Evolutionary conservation across 352 stramenopile genomes (phyloP), one percentile per base, ranked within the genome.

Genomic region (Pythium coloratum): DNA sequence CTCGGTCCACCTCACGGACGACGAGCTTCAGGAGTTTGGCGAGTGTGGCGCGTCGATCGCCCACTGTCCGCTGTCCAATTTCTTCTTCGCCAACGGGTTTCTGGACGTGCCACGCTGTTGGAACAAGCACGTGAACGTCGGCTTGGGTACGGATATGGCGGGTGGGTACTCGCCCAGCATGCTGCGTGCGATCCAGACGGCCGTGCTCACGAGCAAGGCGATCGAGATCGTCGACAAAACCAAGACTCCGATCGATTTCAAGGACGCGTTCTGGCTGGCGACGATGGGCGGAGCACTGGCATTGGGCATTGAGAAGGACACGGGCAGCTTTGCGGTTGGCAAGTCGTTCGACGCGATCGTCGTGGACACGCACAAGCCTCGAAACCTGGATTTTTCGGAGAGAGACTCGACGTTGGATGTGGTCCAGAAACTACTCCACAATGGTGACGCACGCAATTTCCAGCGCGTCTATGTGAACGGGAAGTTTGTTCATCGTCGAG

Each of bases 11-110:
- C 69, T 94, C 30, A 80, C 32, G 0, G 77, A 87, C 47, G 47
- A 78, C 8, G 91, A 98, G 70, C 65, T 90, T 7, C 72, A 71
- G 0, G 59, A 86, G 46, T 76, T 97, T 66, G 61, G 63, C 3
- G 24, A 54, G 46, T 81, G 70, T 0, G 76, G 87, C 28, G 72
- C 89, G 28, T 85, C 80, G 34, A 90, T 98, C 51, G 85, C 91
- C 16, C 88, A 96, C 65, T 98, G 94, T 75, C 90, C 94, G 20
- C 74, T 96, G 32, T 97, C 86, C 30, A 98, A 98, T 62, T 96
- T 98, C 60, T 96, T 85, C 66, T 94, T 98, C 53, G 82, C 82
- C 4, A 82, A 90, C 59, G 77, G 86, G 7, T 78, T 92, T 26
- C 57, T 96, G 26, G 70, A 89, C 46, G 65, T 91, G 51, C 68